phyloP scores from a whole-genome alignment of 2,329 filamentous ascomycete genomes.

The Ramularia collo-cygni region DNA sequence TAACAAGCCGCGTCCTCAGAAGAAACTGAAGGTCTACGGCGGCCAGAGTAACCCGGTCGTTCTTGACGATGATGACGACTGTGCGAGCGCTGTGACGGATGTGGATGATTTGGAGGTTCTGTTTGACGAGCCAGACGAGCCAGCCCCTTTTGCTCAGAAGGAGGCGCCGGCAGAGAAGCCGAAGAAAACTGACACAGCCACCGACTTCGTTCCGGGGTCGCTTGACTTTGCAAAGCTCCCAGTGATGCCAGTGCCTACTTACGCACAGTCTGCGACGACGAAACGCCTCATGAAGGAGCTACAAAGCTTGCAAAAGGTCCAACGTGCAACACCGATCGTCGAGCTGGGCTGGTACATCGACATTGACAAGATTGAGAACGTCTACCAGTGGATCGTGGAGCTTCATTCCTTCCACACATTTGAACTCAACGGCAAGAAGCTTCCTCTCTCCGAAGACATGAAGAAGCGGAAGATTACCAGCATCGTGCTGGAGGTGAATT shows the following conservation, averaged over 20 bases:
- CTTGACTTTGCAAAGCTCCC: constrained; percentile 58
- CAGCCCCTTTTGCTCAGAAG: not conserved
- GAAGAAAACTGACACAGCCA: constrained; percentile 26
- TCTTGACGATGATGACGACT: constrained; percentile 34
- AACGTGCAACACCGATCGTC: constrained; percentile 53
- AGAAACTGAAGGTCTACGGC: constrained; percentile 22
- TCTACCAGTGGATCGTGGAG: constrained; percentile 90
- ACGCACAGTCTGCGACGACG: constrained; percentile 56
- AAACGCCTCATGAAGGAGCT: constrained; percentile 60
- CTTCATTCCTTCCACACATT: constrained; percentile 64
- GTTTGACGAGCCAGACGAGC: constrained; percentile 21
- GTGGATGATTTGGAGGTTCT: constrained; percentile 43
- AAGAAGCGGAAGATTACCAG: constrained; percentile 54
- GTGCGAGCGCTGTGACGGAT: constrained; percentile 43
- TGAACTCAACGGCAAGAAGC: constrained; percentile 23
- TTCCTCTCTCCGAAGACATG: constrained; percentile 73
- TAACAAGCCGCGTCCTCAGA: constrained; percentile 9
- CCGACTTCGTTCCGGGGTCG: constrained; percentile 60
- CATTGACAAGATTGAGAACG: constrained; percentile 56
- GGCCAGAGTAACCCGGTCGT: constrained; percentile 32
- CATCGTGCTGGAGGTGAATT: constrained; percentile 75
- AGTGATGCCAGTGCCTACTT: constrained; percentile 57
- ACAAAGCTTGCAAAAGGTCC: constrained; percentile 55
- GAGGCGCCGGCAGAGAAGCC: constrained; percentile 2
- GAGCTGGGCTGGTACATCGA: constrained; percentile 82